Base-by-base conservation (phyloP, 345 rosid genomes). In the Alliaria petiolata region DNA sequence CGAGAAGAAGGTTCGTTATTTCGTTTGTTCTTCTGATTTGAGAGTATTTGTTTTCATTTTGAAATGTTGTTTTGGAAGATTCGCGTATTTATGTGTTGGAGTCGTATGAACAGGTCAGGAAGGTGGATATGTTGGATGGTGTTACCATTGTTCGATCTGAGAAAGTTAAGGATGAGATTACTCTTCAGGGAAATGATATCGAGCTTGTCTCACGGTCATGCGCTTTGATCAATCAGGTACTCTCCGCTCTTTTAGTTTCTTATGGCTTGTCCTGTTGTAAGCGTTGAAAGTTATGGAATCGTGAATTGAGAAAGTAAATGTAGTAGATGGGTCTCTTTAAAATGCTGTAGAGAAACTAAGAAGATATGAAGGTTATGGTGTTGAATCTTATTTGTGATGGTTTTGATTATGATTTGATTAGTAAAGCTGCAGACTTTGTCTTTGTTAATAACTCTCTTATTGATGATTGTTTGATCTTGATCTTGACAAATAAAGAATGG, bases 151-250 rank as follows among this genome's bases (percentile, higher is more conserved):
- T 76, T 30, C 76, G 86, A 6, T 80, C 84, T 51, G 86, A 83
- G 63, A 83, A 81, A 70, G 82, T 81, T 7, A 83, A 83, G 60
- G 86, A 83, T 81, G 86, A 83, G 71, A 69, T 83, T 6, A 13
- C 76, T 26, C 67, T 83, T 44, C 84, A 80, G 15, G 86, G 86
- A 7, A 83, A 78, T 57, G 86, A 83, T 49, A 76, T 83, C 28
- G 86, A 81, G 71, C 77, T 83, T 0, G 86, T 83, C 7, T 83
- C 86, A 5, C 42, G 84, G 8, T 83, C 86, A 0, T 80, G 82
- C 14, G 86, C 86, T 53, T 53, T 83, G n/a, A 83, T 83, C 22
- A 83, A 81, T 14, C 86, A 83, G 86, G 86, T 83, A 62, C 44
- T 28, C 31, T 28, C 31, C 4, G 6, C 31, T 28, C 7, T 28